These are phyloP conservation scores for Tricholoma saponaceum DNA, from an alignment of 768 basidiomycete species.

Conservation along the genomic window DNA sequence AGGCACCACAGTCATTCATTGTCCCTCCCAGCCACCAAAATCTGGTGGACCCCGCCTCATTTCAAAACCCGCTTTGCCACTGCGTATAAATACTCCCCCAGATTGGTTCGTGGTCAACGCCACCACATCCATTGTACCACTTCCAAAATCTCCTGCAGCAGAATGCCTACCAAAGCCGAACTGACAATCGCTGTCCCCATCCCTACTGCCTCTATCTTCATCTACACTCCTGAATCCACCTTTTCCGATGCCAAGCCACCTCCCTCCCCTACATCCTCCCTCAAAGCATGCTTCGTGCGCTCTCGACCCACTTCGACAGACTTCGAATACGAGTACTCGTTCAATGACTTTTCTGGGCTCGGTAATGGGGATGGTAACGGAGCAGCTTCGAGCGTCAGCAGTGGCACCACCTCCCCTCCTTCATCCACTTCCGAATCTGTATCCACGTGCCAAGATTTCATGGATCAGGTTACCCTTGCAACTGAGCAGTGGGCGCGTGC, in stretches of 20 bases:
- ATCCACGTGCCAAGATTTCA: not conserved
- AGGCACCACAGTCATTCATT: not conserved
- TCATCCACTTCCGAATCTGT: not conserved
- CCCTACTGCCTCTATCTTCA: not conserved
- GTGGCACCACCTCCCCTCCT: not conserved
- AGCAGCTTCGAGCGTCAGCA: not conserved
- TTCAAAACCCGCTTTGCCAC: not conserved
- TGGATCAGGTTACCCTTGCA: not conserved
- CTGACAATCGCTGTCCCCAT: not conserved
- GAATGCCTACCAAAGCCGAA: not conserved
- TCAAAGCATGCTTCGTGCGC: conserved; percentile 13
- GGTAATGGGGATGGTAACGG: not conserved
- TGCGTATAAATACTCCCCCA: not conserved
- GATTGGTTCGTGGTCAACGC: not conserved
- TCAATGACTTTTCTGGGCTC: not conserved
- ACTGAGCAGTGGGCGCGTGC: conserved; percentile 5
- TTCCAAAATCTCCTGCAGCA: not conserved
- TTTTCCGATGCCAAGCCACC: not conserved
- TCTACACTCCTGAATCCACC: not conserved
- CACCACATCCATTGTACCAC: not conserved
- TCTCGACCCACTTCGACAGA: not conserved
- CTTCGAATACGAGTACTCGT: not conserved
- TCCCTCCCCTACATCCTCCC: conserved; percentile 16
- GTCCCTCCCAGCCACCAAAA: not conserved
- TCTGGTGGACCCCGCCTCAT: not conserved